Conservation (phyloP, 177 flowering plant genomes). For the Vitis hybrid region DNA sequence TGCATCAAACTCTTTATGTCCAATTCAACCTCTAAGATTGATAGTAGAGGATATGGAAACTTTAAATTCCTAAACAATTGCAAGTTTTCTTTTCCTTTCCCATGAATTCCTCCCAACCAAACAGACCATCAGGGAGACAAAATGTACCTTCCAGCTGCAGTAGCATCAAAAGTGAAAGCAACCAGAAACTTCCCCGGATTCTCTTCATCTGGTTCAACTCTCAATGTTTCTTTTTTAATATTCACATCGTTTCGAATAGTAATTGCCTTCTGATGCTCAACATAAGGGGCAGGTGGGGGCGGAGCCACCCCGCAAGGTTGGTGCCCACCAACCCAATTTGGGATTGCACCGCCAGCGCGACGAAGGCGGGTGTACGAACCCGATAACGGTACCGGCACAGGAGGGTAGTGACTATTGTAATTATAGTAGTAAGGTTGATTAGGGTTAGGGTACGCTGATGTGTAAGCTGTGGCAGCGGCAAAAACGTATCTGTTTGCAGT, state of each 20-base stretch:
- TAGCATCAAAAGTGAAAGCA: conserved; percentile 73
- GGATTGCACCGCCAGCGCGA: conserved; percentile 15
- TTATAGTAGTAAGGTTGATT: conserved; percentile 39
- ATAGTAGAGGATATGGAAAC: too few relatives aligned
- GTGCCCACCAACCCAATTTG: conserved; percentile 37
- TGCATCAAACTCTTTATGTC: too few relatives aligned
- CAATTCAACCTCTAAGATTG: too few relatives aligned
- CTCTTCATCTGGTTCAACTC: conserved; percentile 58
- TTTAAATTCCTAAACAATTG: too few relatives aligned
- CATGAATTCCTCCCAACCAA: too few relatives aligned
- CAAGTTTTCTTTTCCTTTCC: too few relatives aligned
- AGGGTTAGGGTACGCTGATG: conserved; percentile 45
- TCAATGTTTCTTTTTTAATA: conserved; percentile 62
- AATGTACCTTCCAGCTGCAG: conserved; percentile 65
- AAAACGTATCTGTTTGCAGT: conserved; percentile 53
- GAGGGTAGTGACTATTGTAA: conserved; percentile 25
- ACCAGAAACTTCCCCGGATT: conserved; percentile 58
- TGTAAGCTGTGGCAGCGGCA: conserved; percentile 58
- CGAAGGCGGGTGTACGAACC: conserved; percentile 49
- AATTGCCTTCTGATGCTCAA: conserved; percentile 75
- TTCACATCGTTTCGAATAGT: conserved; percentile 73
- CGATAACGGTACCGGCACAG: conserved; percentile 38
- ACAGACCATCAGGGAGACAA: background rate
- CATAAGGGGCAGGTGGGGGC: conserved; percentile 35
- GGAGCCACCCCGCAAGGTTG: conserved; percentile 40